Conservation (phyloP, 1,284 basidiomycete species). For the Prillingera fragicola region DNA sequence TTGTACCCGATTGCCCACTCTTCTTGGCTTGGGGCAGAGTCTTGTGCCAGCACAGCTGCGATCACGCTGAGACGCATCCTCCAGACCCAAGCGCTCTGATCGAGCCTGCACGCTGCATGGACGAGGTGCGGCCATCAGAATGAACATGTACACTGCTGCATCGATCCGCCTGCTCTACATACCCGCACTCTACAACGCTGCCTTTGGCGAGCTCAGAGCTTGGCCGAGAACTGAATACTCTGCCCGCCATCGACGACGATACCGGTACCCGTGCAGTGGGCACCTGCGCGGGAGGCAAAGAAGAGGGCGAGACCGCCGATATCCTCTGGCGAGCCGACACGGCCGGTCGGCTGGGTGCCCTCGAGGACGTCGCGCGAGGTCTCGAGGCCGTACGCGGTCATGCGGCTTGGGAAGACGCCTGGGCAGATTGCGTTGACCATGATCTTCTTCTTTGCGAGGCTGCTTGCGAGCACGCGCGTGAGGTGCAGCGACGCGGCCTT, state of each 20-base stretch:
- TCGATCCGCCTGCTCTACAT: too few species aligned
- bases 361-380: slow-evolving; percentile 19
- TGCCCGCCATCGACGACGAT: slow-evolving; percentile 26
- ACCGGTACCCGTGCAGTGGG: slow-evolving; percentile 33
- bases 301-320: slow-evolving; percentile 35
- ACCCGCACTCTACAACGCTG: background rate
- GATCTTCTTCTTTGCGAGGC: slow-evolving; percentile 30
- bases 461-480: slow-evolving; percentile 21
- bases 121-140: too few species aligned
- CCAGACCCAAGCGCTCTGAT: too few species aligned
- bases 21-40: too few species aligned
- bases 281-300: slow-evolving; percentile 27
- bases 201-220: slow-evolving; percentile 11
- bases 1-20: too few species aligned
- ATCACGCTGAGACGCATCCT: too few species aligned
- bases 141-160: too few species aligned
- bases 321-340: slow-evolving; percentile 33
- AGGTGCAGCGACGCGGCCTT: slow-evolving; percentile 24
- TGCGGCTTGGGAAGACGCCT: slow-evolving; percentile 36
- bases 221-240: slow-evolving; percentile 10
- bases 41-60: too few species aligned
- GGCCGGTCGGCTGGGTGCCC: slow-evolving; percentile 24
- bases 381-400: slow-evolving; percentile 30
- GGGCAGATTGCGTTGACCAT: slow-evolving; percentile 34
- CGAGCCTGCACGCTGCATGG: too few species aligned